Evolutionary conservation across 73 alveolate species (phyloP).

Genomic region (Paramecium sonneborni): DNA sequence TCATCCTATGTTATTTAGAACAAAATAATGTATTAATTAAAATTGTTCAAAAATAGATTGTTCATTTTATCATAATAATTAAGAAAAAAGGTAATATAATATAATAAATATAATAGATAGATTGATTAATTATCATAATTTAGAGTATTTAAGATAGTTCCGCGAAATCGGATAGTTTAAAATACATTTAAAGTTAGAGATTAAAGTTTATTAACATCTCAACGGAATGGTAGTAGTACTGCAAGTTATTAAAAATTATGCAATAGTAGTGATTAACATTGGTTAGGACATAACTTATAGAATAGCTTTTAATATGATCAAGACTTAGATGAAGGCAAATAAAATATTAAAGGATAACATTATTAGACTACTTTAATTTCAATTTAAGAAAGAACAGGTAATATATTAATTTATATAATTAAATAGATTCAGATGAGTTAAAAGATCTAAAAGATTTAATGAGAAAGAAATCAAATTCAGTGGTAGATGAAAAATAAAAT

Average conservation of each 20-base stretch:
- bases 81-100: slow-evolving; percentile 44
- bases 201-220: background rate
- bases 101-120: background rate
- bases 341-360: background rate
- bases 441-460: background rate
- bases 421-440: slow-evolving; percentile 33
- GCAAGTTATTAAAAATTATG: background rate
- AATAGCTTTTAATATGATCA: background rate
- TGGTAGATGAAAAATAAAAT: background rate
- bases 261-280: background rate
- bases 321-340: background rate
- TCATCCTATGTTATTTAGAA: slow-evolving; percentile 71
- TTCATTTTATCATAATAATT: slow-evolving; percentile 50
- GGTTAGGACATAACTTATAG: slow-evolving; percentile 23
- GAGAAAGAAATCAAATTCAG: slow-evolving; percentile 20
- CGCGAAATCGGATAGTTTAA: slow-evolving; percentile 18
- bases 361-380: slow-evolving; percentile 12
- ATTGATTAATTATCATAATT: background rate
- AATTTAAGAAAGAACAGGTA: slow-evolving; percentile 54
- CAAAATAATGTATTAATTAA: slow-evolving; percentile 66
- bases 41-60: slow-evolving; percentile 55
- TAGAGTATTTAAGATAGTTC: slow-evolving; percentile 46
- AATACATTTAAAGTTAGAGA: slow-evolving; percentile 10
- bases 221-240: background rate
- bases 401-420: background rate